phyloP scores from a whole-genome alignment of 1,139 yeast species.

The Magnusiomyces sp. region DNA sequence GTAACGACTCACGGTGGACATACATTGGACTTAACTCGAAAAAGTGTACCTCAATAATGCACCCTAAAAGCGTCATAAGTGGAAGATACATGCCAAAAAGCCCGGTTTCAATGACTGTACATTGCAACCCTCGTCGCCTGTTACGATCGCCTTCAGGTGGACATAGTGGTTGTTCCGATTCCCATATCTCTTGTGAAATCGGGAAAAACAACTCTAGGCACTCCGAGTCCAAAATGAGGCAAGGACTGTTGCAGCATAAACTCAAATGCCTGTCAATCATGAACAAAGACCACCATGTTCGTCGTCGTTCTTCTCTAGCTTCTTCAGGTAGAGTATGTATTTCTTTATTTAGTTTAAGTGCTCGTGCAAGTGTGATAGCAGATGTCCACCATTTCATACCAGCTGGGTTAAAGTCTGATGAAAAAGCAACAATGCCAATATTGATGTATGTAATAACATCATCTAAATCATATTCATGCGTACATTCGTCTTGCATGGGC shows the following conservation, averaged over 20 bases:
- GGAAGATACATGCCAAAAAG: constrained; percentile 25
- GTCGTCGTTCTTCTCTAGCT: constrained; percentile 34
- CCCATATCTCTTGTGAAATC: constrained; percentile 32
- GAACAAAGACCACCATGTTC: constrained; percentile 39
- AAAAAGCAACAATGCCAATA: constrained; percentile 35
- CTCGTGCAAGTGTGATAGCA: constrained; percentile 32
- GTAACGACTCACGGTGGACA: constrained; percentile 15
- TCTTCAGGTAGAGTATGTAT: constrained; percentile 27
- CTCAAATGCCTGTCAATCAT: constrained; percentile 37
- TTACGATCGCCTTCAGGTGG: constrained; percentile 22
- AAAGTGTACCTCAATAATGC: constrained; percentile 22
- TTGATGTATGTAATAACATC: constrained; percentile 35
- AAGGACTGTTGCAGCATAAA: constrained; percentile 33
- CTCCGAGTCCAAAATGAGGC: constrained; percentile 32
- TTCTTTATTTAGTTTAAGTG: constrained; percentile 30
- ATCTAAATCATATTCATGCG: constrained; percentile 26
- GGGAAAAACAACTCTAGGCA: constrained; percentile 31
- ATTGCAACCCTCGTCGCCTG: constrained; percentile 17
- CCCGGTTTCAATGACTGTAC: constrained; percentile 19
- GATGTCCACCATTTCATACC: constrained; percentile 36
- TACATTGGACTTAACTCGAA: constrained; percentile 15
- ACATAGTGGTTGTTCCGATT: constrained; percentile 15
- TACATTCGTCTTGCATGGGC: constrained; percentile 22
- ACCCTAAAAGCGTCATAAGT: constrained; percentile 24
- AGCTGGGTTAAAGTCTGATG: constrained; percentile 35